Evolutionary conservation across 2,329 filamentous ascomycete species (phyloP).

Genomic region (Harringtonia lauricola): DNA sequence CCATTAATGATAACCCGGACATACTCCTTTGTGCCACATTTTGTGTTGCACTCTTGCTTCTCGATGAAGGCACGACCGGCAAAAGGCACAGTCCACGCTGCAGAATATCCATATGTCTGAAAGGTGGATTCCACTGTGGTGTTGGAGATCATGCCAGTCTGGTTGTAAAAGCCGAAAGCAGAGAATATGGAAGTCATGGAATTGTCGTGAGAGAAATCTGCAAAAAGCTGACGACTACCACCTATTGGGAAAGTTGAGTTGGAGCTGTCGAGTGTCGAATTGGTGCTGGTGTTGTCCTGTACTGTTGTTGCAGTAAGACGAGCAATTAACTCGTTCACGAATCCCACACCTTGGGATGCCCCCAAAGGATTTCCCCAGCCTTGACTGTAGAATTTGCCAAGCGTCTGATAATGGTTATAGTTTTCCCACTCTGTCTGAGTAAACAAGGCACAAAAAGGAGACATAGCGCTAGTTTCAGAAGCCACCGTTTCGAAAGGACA

Average conservation of each 20-base stretch:
- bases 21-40: conserved; percentile 43
- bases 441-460: conserved; percentile 68
- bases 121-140: conserved; percentile 34
- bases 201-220: conserved; percentile 88
- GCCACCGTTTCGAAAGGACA: conserved; percentile 76
- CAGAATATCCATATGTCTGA: conserved; percentile 56
- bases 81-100: conserved; percentile 74
- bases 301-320: conserved; percentile 61
- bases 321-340: conserved; percentile 74
- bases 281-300: conserved; percentile 61
- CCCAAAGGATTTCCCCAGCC: conserved; percentile 66
- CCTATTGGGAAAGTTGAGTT: conserved; percentile 61
- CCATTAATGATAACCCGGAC: conserved; percentile 78
- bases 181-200: conserved; percentile 66
- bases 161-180: conserved; percentile 69
- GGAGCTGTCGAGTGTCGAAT: conserved; percentile 60
- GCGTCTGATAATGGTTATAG: conserved; percentile 69
- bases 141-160: conserved; percentile 43
- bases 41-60: conserved; percentile 59
- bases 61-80: conserved; percentile 72
- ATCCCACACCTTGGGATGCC: conserved; percentile 76
- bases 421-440: conserved; percentile 57
- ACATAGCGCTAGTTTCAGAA: conserved; percentile 34
- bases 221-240: conserved; percentile 47
- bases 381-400: conserved; percentile 78